Percentiles rank a stretch among this genome's conserved stretches.
Evolutionary conservation across 2,329 filamentous ascomycete species (phyloP).

Genomic region (Diaporthe vaccinii): DNA sequence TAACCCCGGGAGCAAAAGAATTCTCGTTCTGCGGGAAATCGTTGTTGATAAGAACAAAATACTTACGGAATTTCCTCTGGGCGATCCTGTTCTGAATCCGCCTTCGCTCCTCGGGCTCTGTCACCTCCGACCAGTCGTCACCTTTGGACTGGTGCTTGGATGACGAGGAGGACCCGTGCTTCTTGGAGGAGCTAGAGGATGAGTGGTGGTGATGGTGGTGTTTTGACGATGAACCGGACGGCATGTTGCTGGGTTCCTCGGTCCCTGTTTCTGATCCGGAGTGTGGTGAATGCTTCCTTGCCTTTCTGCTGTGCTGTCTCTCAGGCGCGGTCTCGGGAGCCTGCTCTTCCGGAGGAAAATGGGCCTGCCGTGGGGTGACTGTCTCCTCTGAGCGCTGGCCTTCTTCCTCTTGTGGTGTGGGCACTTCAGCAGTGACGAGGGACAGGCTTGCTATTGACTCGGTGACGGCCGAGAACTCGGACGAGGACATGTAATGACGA

Average conservation of each 20-base stretch:
- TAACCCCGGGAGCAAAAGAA: neutral
- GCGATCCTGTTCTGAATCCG: slow-evolving; percentile 83
- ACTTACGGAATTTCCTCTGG: slow-evolving; percentile 81
- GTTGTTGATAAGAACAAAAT: neutral
- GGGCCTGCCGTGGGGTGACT: slow-evolving; percentile 33
- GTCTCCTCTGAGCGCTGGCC: slow-evolving; percentile 20
- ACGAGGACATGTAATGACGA: slow-evolving; percentile 37
- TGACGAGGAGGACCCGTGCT: slow-evolving; percentile 50
- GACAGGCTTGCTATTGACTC: slow-evolving; percentile 34
- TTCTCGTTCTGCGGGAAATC: no score
- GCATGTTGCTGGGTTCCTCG: slow-evolving; percentile 47
- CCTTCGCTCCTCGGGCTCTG: slow-evolving; percentile 78
- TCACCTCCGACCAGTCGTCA: slow-evolving; percentile 78
- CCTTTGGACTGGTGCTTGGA: slow-evolving; percentile 57
- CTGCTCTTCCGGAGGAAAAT: slow-evolving; percentile 6
- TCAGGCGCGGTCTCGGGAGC: neutral
- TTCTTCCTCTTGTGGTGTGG: neutral
- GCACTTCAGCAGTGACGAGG: slow-evolving; percentile 12
- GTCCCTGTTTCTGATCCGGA: slow-evolving; percentile 50
- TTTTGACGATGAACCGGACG: slow-evolving; percentile 48
- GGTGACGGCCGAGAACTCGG: slow-evolving; percentile 29
- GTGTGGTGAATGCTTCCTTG: slow-evolving; percentile 16
- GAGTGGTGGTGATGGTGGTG: slow-evolving; percentile 43
- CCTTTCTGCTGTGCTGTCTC: neutral
- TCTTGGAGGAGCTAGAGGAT: slow-evolving; percentile 52